Conservation (phyloP, 768 basidiomycete species). For the Floccularia luteovirens region DNA sequence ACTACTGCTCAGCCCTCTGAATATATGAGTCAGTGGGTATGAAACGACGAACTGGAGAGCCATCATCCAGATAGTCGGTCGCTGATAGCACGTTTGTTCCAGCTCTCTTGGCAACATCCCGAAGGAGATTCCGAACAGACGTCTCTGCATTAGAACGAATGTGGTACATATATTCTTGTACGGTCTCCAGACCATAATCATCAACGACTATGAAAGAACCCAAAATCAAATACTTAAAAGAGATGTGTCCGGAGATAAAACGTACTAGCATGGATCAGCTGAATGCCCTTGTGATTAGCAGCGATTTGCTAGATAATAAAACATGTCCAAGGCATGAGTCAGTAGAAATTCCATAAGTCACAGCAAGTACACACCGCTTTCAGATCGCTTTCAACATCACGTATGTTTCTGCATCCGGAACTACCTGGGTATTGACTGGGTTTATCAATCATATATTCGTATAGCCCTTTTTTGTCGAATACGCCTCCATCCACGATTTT, state of each 20-base stretch:
- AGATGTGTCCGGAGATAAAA: constrained; percentile 1
- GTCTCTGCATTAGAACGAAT: constrained; percentile 85
- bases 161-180: constrained; percentile 91
- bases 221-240: neutral
- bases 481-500: constrained; percentile 82
- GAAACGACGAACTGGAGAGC: constrained; percentile 54
- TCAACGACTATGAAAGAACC: constrained; percentile 50
- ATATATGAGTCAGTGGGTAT: neutral
- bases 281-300: constrained; percentile 88
- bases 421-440: constrained; percentile 79
- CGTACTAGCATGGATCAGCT: constrained; percentile 74
- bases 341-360: constrained; percentile 1
- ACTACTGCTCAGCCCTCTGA: neutral
- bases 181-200: constrained; percentile 79
- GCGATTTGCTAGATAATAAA: constrained; percentile 73
- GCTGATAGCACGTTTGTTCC: constrained; percentile 62
- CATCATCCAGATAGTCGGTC: constrained; percentile 83
- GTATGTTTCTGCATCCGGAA: constrained; percentile 80
- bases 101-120: constrained; percentile 61
- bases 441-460: constrained; percentile 75
- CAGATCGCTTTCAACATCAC: constrained; percentile 87
- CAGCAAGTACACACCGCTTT: constrained; percentile 58
- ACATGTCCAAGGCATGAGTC: constrained; percentile 2
- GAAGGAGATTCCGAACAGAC: constrained; percentile 78
- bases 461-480: constrained; percentile 69